A percentile compares a stretch with the other conserved stretches of the same genome.
Conservation (phyloP, 306 rosid species). For the Acacia confusa region DNA sequence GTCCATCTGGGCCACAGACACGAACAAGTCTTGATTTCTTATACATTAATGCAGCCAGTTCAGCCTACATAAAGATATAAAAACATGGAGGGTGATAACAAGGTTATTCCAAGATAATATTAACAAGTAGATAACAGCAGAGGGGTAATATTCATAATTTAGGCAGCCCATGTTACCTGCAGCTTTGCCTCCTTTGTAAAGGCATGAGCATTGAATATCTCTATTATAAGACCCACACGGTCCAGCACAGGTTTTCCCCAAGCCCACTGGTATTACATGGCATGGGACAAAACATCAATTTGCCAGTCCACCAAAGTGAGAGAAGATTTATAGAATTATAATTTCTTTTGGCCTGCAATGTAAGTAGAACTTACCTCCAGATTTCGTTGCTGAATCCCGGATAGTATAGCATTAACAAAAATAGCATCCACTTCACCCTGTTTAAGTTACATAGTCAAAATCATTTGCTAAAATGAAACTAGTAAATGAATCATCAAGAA, state of each 20-base stretch:
- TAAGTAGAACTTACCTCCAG: conserved; percentile 66
- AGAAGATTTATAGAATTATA: not conserved
- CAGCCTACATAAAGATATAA: conserved; percentile 57
- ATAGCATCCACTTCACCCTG: conserved; percentile 86
- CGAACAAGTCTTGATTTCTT: conserved; percentile 90
- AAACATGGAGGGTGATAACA: not conserved
- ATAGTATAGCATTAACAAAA: conserved; percentile 72
- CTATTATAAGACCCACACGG: conserved; percentile 89
- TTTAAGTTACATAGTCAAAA: conserved; percentile 23
- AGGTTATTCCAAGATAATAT: conserved; percentile 1
- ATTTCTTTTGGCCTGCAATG: not conserved
- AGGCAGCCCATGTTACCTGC: conserved; percentile 52
- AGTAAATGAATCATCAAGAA: conserved; percentile 18
- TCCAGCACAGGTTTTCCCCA: conserved; percentile 84
- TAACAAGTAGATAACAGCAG: conserved; percentile 14
- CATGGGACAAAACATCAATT: conserved; percentile 26
- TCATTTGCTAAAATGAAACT: conserved; percentile 1
- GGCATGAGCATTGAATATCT: conserved; percentile 95
- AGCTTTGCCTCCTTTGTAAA: conserved; percentile 81
- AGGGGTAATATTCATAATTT: not conserved
- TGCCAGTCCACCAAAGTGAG: not conserved
- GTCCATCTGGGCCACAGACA: conserved; percentile 67
- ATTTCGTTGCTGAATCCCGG: conserved; percentile 88
- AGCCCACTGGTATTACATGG: conserved; percentile 48
- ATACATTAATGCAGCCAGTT: conserved; percentile 83